phyloP scores from a whole-genome alignment of 208 protist species.

The Trypanosoma cruzi region DNA sequence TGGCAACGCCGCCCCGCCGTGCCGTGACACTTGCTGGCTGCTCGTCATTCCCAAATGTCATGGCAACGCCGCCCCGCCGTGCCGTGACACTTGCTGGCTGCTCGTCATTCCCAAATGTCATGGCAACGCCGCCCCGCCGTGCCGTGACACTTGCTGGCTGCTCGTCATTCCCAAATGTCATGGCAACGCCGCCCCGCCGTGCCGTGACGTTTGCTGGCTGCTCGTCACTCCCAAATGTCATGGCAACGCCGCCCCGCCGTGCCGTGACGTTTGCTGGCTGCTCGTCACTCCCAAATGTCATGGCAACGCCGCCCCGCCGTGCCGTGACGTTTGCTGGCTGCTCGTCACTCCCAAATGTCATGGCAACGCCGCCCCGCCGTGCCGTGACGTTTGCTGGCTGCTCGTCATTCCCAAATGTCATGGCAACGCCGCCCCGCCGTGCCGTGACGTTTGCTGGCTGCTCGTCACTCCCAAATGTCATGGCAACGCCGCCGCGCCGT shows the following conservation, averaged over 20 bases:
- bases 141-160: too few relatives aligned
- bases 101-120: too few relatives aligned
- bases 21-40: too few relatives aligned
- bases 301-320: background rate
- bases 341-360: constrained; percentile 3
- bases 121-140: too few relatives aligned
- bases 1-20: too few relatives aligned
- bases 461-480: constrained; percentile 12
- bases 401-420: constrained; percentile 32
- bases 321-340: background rate
- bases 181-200: too few relatives aligned
- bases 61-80: too few relatives aligned
- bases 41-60: too few relatives aligned
- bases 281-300: constrained; percentile 7
- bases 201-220: too few relatives aligned
- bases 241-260: constrained; percentile 2
- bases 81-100: too few relatives aligned
- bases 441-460: constrained; percentile 8
- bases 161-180: too few relatives aligned
- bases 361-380: constrained; percentile 1
- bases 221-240: too few relatives aligned
- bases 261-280: constrained; percentile 5
- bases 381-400: constrained; percentile 2
- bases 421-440: constrained; percentile 24
- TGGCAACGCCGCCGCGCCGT: background rate